Evolutionary conservation across 208 protist genomes (phyloP).

Genomic region (Trypanosoma avium): DNA sequence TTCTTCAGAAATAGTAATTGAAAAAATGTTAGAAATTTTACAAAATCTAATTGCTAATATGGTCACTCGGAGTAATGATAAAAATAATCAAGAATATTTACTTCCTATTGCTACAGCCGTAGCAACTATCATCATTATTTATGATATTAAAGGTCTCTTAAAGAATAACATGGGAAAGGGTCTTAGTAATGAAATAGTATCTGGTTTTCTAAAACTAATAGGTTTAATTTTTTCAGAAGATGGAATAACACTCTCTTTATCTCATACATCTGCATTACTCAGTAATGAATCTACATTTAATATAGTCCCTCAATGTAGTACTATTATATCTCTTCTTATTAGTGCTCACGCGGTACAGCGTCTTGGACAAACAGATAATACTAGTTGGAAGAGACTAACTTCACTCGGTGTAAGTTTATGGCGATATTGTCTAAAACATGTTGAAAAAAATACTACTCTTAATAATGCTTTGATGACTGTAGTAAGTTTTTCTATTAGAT

Average conservation of each 20-base stretch:
- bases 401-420: slow-evolving; percentile 24
- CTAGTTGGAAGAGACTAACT: slow-evolving; percentile 17
- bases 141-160: neutral
- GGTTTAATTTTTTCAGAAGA: slow-evolving; percentile 27
- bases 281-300: neutral
- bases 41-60: slow-evolving; percentile 13
- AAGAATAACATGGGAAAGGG: neutral
- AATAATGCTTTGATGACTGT: slow-evolving; percentile 13
- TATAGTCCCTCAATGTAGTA: slow-evolving; percentile 16
- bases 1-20: slow-evolving; percentile 12
- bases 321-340: slow-evolving; percentile 20
- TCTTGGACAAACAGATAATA: slow-evolving; percentile 13
- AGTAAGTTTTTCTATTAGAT: slow-evolving; percentile 30
- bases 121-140: slow-evolving; percentile 17
- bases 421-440: slow-evolving; percentile 27
- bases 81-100: neutral
- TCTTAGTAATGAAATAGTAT: neutral
- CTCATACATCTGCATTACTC: slow-evolving; percentile 1
- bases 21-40: slow-evolving; percentile 14
- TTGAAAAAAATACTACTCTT: slow-evolving; percentile 16
- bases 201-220: slow-evolving; percentile 14
- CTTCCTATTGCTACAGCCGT: slow-evolving; percentile 7
- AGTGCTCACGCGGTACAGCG: slow-evolving; percentile 22
- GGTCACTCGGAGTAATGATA: neutral
- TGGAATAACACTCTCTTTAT: slow-evolving; percentile 22